Evolutionary conservation across 2,329 filamentous ascomycete genomes (phyloP).

Genomic region (Ophiostoma tasmaniense): DNA sequence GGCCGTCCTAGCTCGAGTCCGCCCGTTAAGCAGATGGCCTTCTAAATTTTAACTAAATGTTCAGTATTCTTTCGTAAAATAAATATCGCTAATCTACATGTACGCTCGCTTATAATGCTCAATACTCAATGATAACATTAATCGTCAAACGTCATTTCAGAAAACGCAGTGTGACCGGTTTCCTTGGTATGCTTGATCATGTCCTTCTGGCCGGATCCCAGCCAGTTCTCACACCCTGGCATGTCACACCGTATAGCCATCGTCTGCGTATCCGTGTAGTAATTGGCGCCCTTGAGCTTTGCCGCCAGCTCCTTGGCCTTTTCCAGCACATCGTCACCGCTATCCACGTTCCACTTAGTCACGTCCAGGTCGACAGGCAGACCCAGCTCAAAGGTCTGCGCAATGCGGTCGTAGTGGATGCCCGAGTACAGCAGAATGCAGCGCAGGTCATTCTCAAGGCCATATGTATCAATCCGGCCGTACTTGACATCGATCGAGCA

Average conservation of each 20-base stretch:
- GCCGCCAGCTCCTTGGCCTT: constrained; percentile 57
- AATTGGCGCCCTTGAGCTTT: constrained; percentile 61
- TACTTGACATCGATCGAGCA: constrained; percentile 69
- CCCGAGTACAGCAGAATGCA: constrained; percentile 84
- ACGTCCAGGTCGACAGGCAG: constrained; percentile 67
- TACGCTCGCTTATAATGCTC: neutral
- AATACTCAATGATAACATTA: neutral
- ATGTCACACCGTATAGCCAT: constrained; percentile 71
- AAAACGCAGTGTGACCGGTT: constrained; percentile 47
- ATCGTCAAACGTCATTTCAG: constrained; percentile 25
- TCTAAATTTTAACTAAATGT: neutral
- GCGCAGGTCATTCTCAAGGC: constrained; percentile 59
- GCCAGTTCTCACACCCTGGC: constrained; percentile 49
- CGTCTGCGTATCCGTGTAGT: constrained; percentile 79
- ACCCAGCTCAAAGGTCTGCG: constrained; percentile 54
- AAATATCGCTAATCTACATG: neutral
- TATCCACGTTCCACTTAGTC: constrained; percentile 44
- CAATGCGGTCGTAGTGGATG: constrained; percentile 88
- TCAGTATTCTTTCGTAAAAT: too few species aligned
- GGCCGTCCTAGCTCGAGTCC: constrained; percentile 3
- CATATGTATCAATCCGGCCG: constrained; percentile 59
- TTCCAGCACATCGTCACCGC: constrained; percentile 43
- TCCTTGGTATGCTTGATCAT: constrained; percentile 54
- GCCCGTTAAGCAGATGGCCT: neutral
- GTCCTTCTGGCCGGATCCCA: constrained; percentile 57